Base-by-base conservation (phyloP, 441 rosid genomes). In the Theobroma grandiflorum region DNA sequence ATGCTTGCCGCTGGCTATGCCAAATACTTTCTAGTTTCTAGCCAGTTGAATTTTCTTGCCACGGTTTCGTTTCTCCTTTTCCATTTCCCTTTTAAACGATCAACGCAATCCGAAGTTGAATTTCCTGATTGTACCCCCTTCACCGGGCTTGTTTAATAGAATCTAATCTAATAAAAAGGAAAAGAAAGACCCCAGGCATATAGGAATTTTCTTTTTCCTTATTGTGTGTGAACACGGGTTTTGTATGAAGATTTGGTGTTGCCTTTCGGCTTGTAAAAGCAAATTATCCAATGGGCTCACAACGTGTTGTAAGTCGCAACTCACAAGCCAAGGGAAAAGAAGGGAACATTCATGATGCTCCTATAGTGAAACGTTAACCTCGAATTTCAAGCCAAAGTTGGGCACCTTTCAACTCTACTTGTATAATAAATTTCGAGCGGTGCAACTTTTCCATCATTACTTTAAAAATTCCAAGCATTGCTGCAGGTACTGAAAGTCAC, bases 1-100 rank as follows among this genome's bases (percentile, higher is more conserved):
- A 31, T 33, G 66, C 66, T 62, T 40, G 66, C 66, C 14, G 66
- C 66, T 62, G 66, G 66, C 66, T 33, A 37, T 12, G 66, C 2
- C 35, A 58, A 3, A 22, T 55, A n/a, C 2, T 9, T 4, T 10
- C 8, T 57, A 57, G 33, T 57, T 57, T 18, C 59, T 57, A 2
- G 65, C 65, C 65, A 4, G 49, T 10, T 45, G 49, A 45, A 45
- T 45, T 45, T 45, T 45, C 49, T 45, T 45, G 49, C 10, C 49
- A 45, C 2, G 38, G 66, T 61, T 61, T 61, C 66, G 2, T 4
- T 61, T 61, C 31, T 14, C 16, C 31, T 53, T 53, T 53, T 22
- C 22, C 9, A 18, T 53, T 53, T 5, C 22, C 59, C n/a, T 18
- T 53, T 5, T 4, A 53, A 53, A 53, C 16, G 49, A 45, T 45